Conservation (phyloP, 371 early-diverging fungal species). For the Massospora cicadina region DNA sequence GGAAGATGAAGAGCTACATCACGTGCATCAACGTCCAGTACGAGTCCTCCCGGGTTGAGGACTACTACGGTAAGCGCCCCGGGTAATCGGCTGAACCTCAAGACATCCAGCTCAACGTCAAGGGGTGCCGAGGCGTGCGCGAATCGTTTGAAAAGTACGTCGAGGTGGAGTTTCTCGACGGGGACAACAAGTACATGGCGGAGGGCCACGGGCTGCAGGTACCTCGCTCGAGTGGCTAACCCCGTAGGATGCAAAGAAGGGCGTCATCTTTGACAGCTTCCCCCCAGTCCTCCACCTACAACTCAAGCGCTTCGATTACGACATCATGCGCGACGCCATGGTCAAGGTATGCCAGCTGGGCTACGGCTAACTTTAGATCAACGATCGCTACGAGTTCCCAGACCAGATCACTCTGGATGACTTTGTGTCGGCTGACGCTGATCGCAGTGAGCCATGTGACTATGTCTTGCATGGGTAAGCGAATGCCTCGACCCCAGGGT, state of each 20-base stretch:
- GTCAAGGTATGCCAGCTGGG: conserved; percentile 48
- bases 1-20: conserved; percentile 89
- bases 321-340: conserved; percentile 78
- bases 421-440: conserved; percentile 51
- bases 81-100: conserved; percentile 1
- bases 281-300: conserved; percentile 97
- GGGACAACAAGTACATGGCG: conserved; percentile 95
- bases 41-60: conserved; percentile 82
- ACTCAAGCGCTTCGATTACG: conserved; percentile 95
- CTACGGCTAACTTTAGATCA: conserved; percentile 38
- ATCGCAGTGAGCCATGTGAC: conserved; percentile 41
- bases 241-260: conserved; percentile 74
- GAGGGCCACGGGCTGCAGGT: conserved; percentile 87
- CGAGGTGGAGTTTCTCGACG: conserved; percentile 78
- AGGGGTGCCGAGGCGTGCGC: conserved; percentile 69
- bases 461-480: conserved; percentile 68
- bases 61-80: conserved; percentile 45
- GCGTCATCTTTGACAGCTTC: conserved; percentile 82
- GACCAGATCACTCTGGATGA: conserved; percentile 73
- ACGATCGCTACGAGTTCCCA: conserved; percentile 96
- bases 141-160: conserved; percentile 88
- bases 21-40: conserved; percentile 85
- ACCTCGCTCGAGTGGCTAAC: neutral
- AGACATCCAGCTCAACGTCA: conserved; percentile 92
- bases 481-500: neutral